phyloP scores from a whole-genome alignment of 2,329 filamentous ascomycete genomes.

The Pleurostoma richardsiae region DNA sequence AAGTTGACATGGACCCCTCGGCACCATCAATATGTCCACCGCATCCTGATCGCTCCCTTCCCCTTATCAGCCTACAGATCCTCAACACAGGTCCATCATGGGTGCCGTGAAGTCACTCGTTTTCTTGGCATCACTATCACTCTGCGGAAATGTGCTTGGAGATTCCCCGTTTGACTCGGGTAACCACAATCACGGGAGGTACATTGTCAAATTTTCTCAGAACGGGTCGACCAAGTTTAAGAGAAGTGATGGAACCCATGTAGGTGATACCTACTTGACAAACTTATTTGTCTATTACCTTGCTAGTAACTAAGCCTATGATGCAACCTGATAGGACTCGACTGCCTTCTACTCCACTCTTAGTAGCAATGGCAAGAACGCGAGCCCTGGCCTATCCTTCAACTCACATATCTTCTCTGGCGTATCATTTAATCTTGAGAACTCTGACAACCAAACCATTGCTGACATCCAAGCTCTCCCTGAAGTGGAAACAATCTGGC shows the following conservation, averaged over 20 bases:
- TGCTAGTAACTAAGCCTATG: not conserved
- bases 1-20: too few species aligned
- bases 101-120: too few species aligned
- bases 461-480: slow-evolving; percentile 7
- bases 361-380: not conserved
- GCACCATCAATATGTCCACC: too few species aligned
- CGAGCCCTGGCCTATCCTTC: slow-evolving; percentile 2
- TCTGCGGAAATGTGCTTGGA: too few species aligned
- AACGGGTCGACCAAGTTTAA: not conserved
- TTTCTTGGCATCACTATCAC: too few species aligned
- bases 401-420: slow-evolving; percentile 9
- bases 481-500: slow-evolving; percentile 9
- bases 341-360: not conserved
- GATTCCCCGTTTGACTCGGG: too few species aligned
- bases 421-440: slow-evolving; percentile 9
- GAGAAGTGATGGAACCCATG: not conserved
- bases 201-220: not conserved
- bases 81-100: too few species aligned
- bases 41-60: too few species aligned
- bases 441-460: slow-evolving; percentile 2
- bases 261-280: not conserved
- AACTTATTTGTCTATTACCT: not conserved
- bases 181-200: not conserved
- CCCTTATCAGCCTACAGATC: too few species aligned
- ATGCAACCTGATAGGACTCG: not conserved